A percentile compares a stretch with the other conserved stretches of the same genome.
Conservation (phyloP, 202 grass and related monocot species). For the Zizania palustris region DNA sequence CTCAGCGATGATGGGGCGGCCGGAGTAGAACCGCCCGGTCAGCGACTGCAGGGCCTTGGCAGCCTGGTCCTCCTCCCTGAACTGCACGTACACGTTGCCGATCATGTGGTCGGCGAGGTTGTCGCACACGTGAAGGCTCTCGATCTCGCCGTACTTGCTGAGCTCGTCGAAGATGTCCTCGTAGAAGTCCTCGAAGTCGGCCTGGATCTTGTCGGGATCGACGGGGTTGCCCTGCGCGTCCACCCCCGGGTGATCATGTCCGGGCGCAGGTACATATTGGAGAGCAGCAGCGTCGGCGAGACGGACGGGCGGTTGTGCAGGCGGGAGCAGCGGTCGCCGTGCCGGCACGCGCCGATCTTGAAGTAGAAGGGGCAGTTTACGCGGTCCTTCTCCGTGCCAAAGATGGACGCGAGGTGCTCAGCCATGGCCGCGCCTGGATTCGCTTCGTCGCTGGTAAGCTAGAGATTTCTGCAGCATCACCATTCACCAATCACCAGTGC, state of each 20-base stretch:
- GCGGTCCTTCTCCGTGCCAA: constrained; percentile 90
- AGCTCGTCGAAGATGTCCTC: constrained; percentile 80
- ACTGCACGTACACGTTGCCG: constrained; percentile 89
- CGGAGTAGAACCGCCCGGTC: constrained; percentile 79
- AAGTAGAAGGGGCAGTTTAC: constrained; percentile 99
- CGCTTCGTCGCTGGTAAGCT: background rate
- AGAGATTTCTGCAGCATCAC: constrained; percentile 27
- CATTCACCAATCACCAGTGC: background rate
- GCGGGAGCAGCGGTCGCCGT: constrained; percentile 87
- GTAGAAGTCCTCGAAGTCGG: constrained; percentile 87
- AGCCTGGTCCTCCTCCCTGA: constrained; percentile 75
- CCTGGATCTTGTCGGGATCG: constrained; percentile 64
- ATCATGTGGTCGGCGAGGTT: constrained; percentile 94
- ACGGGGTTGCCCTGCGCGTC: constrained; percentile 82
- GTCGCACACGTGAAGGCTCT: constrained; percentile 82
- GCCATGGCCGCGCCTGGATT: constrained; percentile 50
- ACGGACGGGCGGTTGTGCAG: constrained; percentile 83
- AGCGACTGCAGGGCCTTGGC: constrained; percentile 61
- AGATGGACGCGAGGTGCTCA: constrained; percentile 89
- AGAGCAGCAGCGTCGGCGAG: constrained; percentile 78
- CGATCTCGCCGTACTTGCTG: constrained; percentile 76
- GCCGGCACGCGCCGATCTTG: constrained; percentile 88
- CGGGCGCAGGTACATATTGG: constrained; percentile 91
- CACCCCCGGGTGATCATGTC: constrained; percentile 90
- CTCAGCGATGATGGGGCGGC: constrained; percentile 80